Evolutionary conservation across 306 rosid genomes (phyloP).

Genomic region (Casuarina glauca): DNA sequence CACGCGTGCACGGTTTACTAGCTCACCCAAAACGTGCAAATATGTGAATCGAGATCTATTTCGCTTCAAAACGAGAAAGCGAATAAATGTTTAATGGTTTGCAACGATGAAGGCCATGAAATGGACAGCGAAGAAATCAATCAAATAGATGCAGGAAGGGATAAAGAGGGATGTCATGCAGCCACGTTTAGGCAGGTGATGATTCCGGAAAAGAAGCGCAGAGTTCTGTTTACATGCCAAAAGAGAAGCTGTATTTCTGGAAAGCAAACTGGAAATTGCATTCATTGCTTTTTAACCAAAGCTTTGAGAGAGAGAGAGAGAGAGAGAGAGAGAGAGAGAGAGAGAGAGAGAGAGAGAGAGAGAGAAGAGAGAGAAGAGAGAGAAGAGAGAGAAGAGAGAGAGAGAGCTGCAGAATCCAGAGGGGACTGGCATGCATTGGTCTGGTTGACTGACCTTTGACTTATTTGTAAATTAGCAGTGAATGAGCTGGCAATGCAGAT

Average conservation of each 20-base stretch:
- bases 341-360: conserved; percentile 7
- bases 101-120: conserved; percentile 20
- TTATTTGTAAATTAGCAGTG: conserved; percentile 35
- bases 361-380: background rate
- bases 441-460: conserved; percentile 69
- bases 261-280: no score
- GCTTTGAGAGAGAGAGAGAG: conserved; percentile 23
- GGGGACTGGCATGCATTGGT: conserved; percentile 39
- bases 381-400: background rate
- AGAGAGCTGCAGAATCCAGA: conserved; percentile 34
- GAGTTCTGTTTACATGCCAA: no score
- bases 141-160: background rate
- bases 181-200: conserved; percentile 26
- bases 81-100: background rate
- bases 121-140: conserved; percentile 8
- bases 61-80: background rate
- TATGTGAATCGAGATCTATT: no score
- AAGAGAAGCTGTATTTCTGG: no score
- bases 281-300: background rate
- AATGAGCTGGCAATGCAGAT: conserved; percentile 75
- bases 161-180: conserved; percentile 13
- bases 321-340: background rate
- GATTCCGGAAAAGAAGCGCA: no score
- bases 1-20: conserved; percentile 19
- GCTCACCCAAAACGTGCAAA: background rate